Conservation (phyloP, 495 filamentous ascomycete genomes). For the Aspergillus ostianus region DNA sequence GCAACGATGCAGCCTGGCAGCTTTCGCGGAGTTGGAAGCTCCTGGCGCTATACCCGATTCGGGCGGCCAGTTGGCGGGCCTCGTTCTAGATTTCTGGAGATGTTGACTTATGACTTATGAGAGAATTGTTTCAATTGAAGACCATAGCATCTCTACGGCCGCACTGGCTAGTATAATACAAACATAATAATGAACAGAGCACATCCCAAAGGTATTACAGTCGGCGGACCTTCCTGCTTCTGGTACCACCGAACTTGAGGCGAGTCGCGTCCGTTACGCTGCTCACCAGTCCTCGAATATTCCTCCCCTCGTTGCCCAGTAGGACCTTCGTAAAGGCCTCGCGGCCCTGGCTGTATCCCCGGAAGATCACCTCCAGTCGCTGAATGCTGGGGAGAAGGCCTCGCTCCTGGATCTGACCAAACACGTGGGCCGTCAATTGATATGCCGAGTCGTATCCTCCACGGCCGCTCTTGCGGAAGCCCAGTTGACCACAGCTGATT, state of each 20-base stretch:
- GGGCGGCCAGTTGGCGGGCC: conserved; percentile 3
- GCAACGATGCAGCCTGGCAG: conserved; percentile 16
- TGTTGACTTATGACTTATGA: too few relatives aligned
- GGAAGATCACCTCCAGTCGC: conserved; percentile 69
- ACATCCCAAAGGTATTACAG: conserved; percentile 42
- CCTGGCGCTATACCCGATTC: conserved; percentile 21
- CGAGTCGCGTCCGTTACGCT: conserved; percentile 80
- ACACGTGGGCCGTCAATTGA: conserved; percentile 75
- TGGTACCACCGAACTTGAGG: conserved; percentile 93
- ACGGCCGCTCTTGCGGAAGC: conserved; percentile 76
- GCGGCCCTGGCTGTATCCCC: conserved; percentile 80
- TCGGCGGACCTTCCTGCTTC: conserved; percentile 76
- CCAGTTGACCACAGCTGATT: conserved; percentile 76
- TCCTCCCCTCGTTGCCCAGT: conserved; percentile 77
- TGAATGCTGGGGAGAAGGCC: conserved; percentile 59
- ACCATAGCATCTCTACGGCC: too few relatives aligned
- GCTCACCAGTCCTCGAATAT: conserved; percentile 65
- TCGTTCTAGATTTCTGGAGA: background rate
- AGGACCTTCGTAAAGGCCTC: conserved; percentile 88
- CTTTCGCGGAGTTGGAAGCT: conserved; percentile 24
- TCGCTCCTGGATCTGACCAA: conserved; percentile 74
- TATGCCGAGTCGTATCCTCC: conserved; percentile 90
- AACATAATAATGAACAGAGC: background rate
- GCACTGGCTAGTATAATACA: background rate
- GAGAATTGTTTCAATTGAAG: too few relatives aligned